Percentiles rank a stretch among this genome's conserved stretches.
phyloP scores from a whole-genome alignment of 2,329 filamentous ascomycete genomes.

The Knufia petricola region DNA sequence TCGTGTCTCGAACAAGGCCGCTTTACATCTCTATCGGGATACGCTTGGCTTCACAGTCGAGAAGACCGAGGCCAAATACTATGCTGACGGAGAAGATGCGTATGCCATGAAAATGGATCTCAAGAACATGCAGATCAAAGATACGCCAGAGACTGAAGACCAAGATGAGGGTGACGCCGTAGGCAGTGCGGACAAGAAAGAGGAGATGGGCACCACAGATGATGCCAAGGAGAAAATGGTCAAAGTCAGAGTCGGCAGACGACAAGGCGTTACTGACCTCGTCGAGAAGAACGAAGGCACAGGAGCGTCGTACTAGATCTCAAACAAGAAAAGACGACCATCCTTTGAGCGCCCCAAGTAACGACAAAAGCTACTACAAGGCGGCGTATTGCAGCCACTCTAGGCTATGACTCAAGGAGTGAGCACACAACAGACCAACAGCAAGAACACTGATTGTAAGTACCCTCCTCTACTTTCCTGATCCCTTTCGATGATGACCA shows the following conservation, averaged over 20 bases:
- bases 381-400: too few relatives aligned
- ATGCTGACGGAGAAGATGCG: constrained; percentile 94
- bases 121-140: constrained; percentile 37
- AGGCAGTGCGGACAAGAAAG: constrained; percentile 50
- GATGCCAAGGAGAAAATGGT: constrained; percentile 51
- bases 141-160: constrained; percentile 36
- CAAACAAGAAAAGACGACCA: too few relatives aligned
- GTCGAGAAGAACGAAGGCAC: constrained; percentile 39
- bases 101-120: constrained; percentile 89
- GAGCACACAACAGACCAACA: background rate
- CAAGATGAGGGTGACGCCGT: constrained; percentile 61
- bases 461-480: background rate
- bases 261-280: constrained; percentile 61
- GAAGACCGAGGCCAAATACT: constrained; percentile 81
- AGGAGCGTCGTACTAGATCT: constrained; percentile 7
- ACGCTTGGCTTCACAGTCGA: constrained; percentile 79
- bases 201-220: constrained; percentile 46
- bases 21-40: constrained; percentile 83
- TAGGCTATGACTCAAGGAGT: too few relatives aligned
- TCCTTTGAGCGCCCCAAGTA: too few relatives aligned
- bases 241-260: constrained; percentile 76
- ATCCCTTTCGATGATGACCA: constrained; percentile 6
- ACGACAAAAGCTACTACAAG: too few relatives aligned
- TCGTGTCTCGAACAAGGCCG: constrained; percentile 83
- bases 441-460: constrained; percentile 1